A percentile compares a stretch with the other conserved stretches of the same genome.
Conservation (phyloP, 2,329 filamentous ascomycete genomes). For the Aspergillus luchuensis region DNA sequence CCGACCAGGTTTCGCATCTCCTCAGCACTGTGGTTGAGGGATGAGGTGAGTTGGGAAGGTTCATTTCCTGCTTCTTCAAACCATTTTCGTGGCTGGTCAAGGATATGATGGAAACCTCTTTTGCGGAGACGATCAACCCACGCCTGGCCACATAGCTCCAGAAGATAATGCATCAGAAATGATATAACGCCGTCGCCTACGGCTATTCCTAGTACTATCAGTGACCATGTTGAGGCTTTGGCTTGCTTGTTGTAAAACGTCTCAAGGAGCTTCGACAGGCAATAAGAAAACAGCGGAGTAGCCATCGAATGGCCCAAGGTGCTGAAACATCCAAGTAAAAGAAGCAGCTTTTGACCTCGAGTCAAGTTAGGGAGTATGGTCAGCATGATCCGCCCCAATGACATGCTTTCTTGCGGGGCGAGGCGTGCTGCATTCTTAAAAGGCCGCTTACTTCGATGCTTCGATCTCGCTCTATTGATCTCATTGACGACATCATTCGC, state of each 20-base stretch:
- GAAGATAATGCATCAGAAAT: slow-evolving; percentile 68
- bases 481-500: not conserved
- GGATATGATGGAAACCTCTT: slow-evolving; percentile 67
- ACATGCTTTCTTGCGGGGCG: not conserved
- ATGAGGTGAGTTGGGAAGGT: slow-evolving; percentile 65
- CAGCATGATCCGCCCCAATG: slow-evolving; percentile 58
- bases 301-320: slow-evolving; percentile 66
- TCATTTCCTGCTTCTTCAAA: slow-evolving; percentile 71
- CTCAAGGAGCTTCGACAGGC: slow-evolving; percentile 71
- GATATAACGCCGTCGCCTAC: slow-evolving; percentile 65
- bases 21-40: slow-evolving; percentile 78
- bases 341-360: slow-evolving; percentile 51
- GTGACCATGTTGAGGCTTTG: slow-evolving; percentile 64
- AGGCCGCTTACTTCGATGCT: not conserved
- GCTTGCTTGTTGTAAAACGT: slow-evolving; percentile 64
- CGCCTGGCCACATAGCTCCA: slow-evolving; percentile 70
- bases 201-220: slow-evolving; percentile 69
- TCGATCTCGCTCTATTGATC: not conserved
- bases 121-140: slow-evolving; percentile 76
- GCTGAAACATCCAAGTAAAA: slow-evolving; percentile 63
- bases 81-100: slow-evolving; percentile 76
- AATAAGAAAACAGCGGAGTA: slow-evolving; percentile 74
- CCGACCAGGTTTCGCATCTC: slow-evolving; percentile 83
- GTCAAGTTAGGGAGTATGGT: slow-evolving; percentile 71
- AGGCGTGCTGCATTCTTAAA: not conserved